Evolutionary conservation across 2,329 filamentous ascomycete genomes (phyloP).

Genomic region (Colletotrichum agaves): DNA sequence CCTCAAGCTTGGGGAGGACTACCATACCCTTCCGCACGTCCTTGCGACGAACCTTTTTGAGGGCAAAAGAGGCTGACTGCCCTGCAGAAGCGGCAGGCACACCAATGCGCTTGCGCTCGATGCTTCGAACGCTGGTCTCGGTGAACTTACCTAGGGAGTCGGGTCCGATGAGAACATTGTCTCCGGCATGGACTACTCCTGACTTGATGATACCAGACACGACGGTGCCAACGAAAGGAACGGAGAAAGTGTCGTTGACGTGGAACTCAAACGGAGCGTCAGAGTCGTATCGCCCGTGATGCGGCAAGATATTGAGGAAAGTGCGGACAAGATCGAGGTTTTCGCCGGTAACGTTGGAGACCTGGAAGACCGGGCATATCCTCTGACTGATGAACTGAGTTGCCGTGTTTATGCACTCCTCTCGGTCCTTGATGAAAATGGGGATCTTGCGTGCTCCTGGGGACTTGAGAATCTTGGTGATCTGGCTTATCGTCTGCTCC

Average conservation of each 20-base stretch:
- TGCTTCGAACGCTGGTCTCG: constrained; percentile 87
- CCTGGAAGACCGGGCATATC: constrained; percentile 97
- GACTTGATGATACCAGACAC: constrained; percentile 93
- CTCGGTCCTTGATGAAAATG: constrained; percentile 90
- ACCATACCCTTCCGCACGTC: constrained; percentile 99
- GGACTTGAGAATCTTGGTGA: constrained; percentile 92
- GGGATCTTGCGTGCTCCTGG: constrained; percentile 95
- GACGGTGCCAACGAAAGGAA: constrained; percentile 95
- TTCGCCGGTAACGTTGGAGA: constrained; percentile 96
- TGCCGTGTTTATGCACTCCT: constrained; percentile 94
- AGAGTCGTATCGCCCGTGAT: constrained; percentile 91
- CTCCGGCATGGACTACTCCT: constrained; percentile 89
- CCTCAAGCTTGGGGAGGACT: constrained; percentile 84
- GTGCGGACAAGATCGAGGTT: constrained; percentile 89
- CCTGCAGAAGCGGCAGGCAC: constrained; percentile 91
- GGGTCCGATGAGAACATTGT: constrained; percentile 87
- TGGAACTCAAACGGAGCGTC: constrained; percentile 93
- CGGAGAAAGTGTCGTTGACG: constrained; percentile 97
- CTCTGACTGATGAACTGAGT: constrained; percentile 95
- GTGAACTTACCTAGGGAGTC: constrained; percentile 92
- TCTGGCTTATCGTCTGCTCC: constrained; percentile 89
- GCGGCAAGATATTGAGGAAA: constrained; percentile 94
- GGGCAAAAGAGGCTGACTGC: constrained; percentile 90
- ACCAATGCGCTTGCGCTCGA: constrained; percentile 91
- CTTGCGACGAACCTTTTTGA: constrained; percentile 87